These are phyloP conservation scores for Prunus kanzakura DNA, from an alignment of 306 rosid species.

Conservation along the genomic window DNA sequence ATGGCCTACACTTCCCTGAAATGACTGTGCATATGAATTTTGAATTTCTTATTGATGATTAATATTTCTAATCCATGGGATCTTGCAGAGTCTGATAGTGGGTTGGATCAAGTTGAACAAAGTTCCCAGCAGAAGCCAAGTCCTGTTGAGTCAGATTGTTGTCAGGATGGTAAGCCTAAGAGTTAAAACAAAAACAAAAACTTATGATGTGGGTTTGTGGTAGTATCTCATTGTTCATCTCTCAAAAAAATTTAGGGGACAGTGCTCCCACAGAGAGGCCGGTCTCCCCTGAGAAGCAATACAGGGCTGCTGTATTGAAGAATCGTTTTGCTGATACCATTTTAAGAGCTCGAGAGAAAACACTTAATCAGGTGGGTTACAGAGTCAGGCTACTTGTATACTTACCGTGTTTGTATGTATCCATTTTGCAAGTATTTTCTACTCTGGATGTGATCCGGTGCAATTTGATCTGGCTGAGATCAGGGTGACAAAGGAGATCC, in stretches of 20 bases:
- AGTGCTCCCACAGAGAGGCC: conserved; percentile 61
- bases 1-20: not conserved
- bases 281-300: conserved; percentile 63
- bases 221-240: conserved; percentile 24
- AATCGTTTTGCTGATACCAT: conserved; percentile 78
- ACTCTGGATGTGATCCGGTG: conserved; percentile 16
- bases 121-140: conserved; percentile 55
- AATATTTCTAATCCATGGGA: not conserved
- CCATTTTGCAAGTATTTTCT: conserved; percentile 9
- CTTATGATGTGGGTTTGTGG: conserved; percentile 16
- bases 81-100: conserved; percentile 54
- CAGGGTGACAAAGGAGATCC: conserved; percentile 86
- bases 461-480: conserved; percentile 29
- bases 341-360: conserved; percentile 77
- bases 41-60: not conserved
- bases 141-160: conserved; percentile 57
- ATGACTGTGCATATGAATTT: not conserved
- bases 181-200: conserved; percentile 10
- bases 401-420: conserved; percentile 5
- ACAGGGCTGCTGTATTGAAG: conserved; percentile 69
- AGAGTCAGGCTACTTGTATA: conserved; percentile 18
- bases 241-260: conserved; percentile 47
- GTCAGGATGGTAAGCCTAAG: conserved; percentile 62
- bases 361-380: conserved; percentile 57
- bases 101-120: conserved; percentile 73